Conservation (phyloP, 2,329 filamentous ascomycete species). For the Botrytis sinoallii region DNA sequence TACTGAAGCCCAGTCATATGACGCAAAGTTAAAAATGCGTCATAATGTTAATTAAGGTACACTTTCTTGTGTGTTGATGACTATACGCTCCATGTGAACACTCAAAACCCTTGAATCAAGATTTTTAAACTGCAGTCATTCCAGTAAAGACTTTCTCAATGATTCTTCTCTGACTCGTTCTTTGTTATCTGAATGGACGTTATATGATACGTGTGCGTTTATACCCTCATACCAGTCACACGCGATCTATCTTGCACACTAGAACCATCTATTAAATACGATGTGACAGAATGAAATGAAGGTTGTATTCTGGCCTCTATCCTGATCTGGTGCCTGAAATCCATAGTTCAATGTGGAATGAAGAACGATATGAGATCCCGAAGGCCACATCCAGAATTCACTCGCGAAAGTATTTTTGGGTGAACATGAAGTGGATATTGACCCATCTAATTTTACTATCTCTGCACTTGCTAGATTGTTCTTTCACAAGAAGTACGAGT, state of each 20-base stretch:
- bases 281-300: neutral
- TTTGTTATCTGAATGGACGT: neutral
- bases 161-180: neutral
- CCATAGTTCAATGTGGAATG: accelerated
- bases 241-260: neutral
- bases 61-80: neutral
- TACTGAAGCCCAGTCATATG: neutral
- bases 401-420: neutral
- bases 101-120: neutral
- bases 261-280: neutral
- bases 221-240: neutral
- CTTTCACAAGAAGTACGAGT: too few species aligned
- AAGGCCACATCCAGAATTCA: neutral
- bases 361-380: neutral
- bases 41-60: neutral
- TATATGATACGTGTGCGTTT: neutral
- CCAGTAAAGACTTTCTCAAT: neutral
- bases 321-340: neutral
- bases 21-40: neutral
- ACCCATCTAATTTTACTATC: neutral
- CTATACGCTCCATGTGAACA: neutral
- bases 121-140: neutral
- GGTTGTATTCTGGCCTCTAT: too few species aligned
- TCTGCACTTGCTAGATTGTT: neutral
- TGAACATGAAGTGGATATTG: neutral